phyloP scores from a whole-genome alignment of 257 asterid species.

The Nicotiana tabacum region DNA sequence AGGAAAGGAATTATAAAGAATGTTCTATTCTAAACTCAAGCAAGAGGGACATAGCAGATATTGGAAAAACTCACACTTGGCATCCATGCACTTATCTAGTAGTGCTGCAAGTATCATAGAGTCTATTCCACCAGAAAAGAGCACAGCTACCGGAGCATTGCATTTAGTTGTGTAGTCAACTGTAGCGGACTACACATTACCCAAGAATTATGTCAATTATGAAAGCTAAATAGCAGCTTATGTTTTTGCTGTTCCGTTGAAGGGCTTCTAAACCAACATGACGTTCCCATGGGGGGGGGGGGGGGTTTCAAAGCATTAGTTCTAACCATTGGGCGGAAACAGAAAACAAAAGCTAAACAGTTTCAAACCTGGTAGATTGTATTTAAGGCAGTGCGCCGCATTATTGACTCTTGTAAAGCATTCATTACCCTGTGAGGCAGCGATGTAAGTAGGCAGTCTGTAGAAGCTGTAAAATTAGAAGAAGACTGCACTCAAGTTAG shows the following conservation, averaged over 20 bases:
- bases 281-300: background rate
- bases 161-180: constrained; percentile 26
- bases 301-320: background rate
- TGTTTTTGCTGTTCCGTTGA: background rate
- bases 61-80: constrained; percentile 50
- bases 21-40: background rate
- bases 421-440: constrained; percentile 57
- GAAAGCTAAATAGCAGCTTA: background rate
- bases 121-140: constrained; percentile 96
- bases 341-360: background rate
- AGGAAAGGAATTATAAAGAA: constrained; percentile 3
- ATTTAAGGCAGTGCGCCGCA: constrained; percentile 53
- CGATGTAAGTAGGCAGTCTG: constrained; percentile 18
- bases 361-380: constrained; percentile 49
- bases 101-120: constrained; percentile 93
- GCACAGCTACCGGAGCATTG: constrained; percentile 78
- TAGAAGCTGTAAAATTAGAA: constrained; percentile 28
- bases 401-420: constrained; percentile 71
- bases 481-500: background rate
- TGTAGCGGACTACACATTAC: constrained; percentile 32
- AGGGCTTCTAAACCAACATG: no score
- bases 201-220: constrained; percentile 2
- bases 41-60: background rate
- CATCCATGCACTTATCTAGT: constrained; percentile 71
- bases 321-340: background rate